phyloP scores from a whole-genome alignment of 2,329 filamentous ascomycete species.

The Hypoxylon sp. region DNA sequence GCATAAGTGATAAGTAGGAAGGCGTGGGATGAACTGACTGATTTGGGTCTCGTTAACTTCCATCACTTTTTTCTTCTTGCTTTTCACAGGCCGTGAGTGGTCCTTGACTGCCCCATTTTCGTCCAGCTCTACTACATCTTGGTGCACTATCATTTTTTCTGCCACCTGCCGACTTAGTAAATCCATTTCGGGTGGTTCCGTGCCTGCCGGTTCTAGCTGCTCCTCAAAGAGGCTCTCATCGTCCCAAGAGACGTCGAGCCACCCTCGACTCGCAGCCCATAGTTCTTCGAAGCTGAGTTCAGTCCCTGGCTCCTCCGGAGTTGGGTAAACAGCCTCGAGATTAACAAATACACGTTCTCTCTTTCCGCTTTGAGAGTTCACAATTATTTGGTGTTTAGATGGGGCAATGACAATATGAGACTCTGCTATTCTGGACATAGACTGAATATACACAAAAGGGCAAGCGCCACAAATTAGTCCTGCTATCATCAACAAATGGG shows the following conservation, averaged over 20 bases:
- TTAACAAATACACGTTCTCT: slow-evolving; percentile 90
- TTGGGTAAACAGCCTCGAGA: slow-evolving; percentile 87
- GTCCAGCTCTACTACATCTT: slow-evolving; percentile 65
- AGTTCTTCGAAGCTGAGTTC: slow-evolving; percentile 95
- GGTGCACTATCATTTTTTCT: slow-evolving; percentile 61
- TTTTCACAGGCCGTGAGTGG: slow-evolving; percentile 62
- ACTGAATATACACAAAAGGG: slow-evolving; percentile 66
- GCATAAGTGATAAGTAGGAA: not conserved
- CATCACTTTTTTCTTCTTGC: slow-evolving; percentile 82
- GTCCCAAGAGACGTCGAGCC: slow-evolving; percentile 72
- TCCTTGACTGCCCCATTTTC: slow-evolving; percentile 71
- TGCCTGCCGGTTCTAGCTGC: slow-evolving; percentile 38
- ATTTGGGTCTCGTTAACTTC: slow-evolving; percentile 95
- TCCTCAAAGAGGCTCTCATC: slow-evolving; percentile 55
- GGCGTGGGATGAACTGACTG: slow-evolving; percentile 68
- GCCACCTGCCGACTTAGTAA: slow-evolving; percentile 50
- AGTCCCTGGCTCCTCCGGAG: slow-evolving; percentile 75
- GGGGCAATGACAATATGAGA: slow-evolving; percentile 77
- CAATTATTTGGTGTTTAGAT: slow-evolving; percentile 80
- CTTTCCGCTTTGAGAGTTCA: slow-evolving; percentile 86
- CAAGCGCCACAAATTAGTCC: slow-evolving; percentile 84
- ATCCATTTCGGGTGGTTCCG: slow-evolving; percentile 48
- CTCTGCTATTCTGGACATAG: slow-evolving; percentile 71
- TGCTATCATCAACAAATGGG: slow-evolving; percentile 88
- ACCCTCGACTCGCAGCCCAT: slow-evolving; percentile 81